These are phyloP conservation scores for Primulina huaijiensis DNA, from an alignment of 257 asterid species.

Conservation along the genomic window DNA sequence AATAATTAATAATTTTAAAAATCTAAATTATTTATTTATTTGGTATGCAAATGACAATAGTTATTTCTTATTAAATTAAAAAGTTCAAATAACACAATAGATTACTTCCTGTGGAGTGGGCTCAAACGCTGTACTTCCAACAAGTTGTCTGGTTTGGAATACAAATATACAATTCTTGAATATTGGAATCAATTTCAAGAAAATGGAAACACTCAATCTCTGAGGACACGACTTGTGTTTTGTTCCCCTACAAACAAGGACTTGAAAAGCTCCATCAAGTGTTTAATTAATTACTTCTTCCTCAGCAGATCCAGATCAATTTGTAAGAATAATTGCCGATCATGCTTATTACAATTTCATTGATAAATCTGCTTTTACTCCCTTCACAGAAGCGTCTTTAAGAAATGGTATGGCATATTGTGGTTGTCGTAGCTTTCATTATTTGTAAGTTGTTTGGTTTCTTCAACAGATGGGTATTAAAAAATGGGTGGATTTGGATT, in stretches of 20 bases:
- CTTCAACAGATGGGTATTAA: background rate
- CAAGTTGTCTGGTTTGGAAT: slow-evolving; percentile 23
- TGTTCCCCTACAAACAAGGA: slow-evolving; percentile 28
- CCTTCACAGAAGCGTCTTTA: too few relatives aligned
- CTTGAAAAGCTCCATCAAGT: slow-evolving; percentile 26
- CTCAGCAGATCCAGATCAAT: background rate
- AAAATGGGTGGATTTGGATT: too few relatives aligned
- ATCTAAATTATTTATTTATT: too few relatives aligned
- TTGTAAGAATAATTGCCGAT: too few relatives aligned
- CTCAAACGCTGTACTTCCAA: too few relatives aligned
- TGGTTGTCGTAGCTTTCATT: slow-evolving; percentile 14
- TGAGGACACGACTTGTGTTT: slow-evolving; percentile 11
- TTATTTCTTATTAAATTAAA: too few relatives aligned
- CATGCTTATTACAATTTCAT: too few relatives aligned
- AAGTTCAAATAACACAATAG: too few relatives aligned
- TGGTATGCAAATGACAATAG: too few relatives aligned
- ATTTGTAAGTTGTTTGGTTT: background rate
- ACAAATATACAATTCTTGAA: slow-evolving; percentile 6
- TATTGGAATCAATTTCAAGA: slow-evolving; percentile 33
- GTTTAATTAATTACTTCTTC: slow-evolving; percentile 6
- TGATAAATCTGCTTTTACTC: too few relatives aligned
- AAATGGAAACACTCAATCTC: slow-evolving; percentile 31
- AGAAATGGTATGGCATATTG: background rate
- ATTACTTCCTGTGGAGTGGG: too few relatives aligned
- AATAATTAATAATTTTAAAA: too few relatives aligned